Evolutionary conservation across 352 stramenopile species (phyloP), one percentile per base, ranked within the genome.

Genomic region (Pythium periplocum): DNA sequence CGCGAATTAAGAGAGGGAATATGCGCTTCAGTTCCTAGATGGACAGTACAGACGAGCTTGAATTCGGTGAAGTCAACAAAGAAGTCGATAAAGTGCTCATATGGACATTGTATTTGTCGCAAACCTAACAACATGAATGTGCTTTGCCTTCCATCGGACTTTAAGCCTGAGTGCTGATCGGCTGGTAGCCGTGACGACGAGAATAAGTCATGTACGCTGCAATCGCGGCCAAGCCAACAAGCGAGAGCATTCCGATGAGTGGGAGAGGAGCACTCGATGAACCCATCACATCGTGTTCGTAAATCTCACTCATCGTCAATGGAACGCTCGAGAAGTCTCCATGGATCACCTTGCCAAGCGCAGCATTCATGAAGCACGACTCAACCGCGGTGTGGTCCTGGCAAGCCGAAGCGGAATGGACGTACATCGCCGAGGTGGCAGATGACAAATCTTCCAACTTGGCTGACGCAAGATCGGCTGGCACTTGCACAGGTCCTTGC

Each of bases 351-450:
- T 62, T 56, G 9, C 44, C 40, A 17, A 62, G 34, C 11, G 55
- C 55, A 4, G 40, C 48, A 48, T 62, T 62, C 55, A 62, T 62
- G 26, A 62, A 50, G 44, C 55, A 62, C 6, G 55, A 46, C 6
- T 56, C 44, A 5, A 35, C 39, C 9, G 41, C 46, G 8, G 34
- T 52, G 35, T 54, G 45, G n/a, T 37, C 17, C 26, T 26, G 30
- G 17, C 54, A 61, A 35, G 39, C 34, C 39, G 48, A 9, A 38
- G 45, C 54, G 5, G 54, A 61, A n/a, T 61, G 30, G 2, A 61
- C 32, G 12, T 61, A 61, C 26, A 61, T 17, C 4, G 47, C 32
- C 40, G 54, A 61, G 26, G 47, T 32, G 3, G 45, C 31, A 45
- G 49, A 37, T 4, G 54, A 61, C 1, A 61, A 39, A 12, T 61